A percentile compares a stretch with the other conserved stretches of the same genome.
phyloP scores from a whole-genome alignment of 441 rosid genomes.

The Gossypium schwendimanii region DNA sequence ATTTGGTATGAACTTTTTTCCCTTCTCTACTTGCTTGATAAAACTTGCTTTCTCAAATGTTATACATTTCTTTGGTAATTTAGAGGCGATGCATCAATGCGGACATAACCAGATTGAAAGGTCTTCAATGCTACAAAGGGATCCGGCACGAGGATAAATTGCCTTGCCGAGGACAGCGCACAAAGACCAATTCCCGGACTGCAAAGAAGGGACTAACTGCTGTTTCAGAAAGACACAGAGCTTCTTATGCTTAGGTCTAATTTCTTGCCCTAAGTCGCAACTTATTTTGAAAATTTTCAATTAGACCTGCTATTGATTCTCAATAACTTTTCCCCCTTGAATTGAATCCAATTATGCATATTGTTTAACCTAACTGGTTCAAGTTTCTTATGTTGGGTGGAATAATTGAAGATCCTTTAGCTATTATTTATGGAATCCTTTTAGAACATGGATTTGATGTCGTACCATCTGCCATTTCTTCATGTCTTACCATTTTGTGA shows the following conservation, averaged over 20 bases:
- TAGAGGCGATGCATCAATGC: conserved; percentile 13
- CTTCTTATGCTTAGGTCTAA: not conserved
- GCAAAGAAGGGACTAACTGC: conserved; percentile 2
- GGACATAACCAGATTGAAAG: conserved; percentile 10
- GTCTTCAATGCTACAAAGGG: conserved; percentile 18
- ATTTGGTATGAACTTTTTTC: conserved; percentile 13
- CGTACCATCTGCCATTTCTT: not conserved
- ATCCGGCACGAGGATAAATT: conserved; percentile 15
- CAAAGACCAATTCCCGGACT: conserved; percentile 17
- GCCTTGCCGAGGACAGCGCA: conserved; percentile 22
- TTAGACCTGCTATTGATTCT: not conserved
- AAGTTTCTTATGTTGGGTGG: not conserved
- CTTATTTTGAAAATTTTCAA: not conserved
- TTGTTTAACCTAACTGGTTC: not conserved
- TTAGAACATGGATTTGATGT: not conserved
- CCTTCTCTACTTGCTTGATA: not conserved
- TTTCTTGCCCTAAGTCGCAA: not conserved
- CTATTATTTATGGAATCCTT: not conserved
- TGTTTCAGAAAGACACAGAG: not conserved
- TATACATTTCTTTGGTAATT: not conserved
- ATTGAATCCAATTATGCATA: not conserved
- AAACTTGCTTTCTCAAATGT: not conserved
- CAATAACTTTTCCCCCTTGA: not conserved
- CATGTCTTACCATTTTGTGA: not conserved
- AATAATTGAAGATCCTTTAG: not conserved